phyloP scores from a whole-genome alignment of 148 eudicot genomes.

The Drosera capensis region DNA sequence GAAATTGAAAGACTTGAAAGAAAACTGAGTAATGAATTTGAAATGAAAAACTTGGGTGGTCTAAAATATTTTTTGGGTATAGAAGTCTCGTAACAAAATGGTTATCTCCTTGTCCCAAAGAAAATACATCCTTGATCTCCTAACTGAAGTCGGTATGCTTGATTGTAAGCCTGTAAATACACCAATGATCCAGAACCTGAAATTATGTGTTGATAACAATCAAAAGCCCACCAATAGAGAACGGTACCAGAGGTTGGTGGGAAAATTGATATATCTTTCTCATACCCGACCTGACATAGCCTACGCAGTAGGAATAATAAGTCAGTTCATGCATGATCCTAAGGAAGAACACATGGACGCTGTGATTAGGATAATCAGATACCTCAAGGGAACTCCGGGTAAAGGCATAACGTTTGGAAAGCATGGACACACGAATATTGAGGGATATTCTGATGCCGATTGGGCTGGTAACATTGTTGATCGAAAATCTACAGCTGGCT shows the following conservation, averaged over 20 bases:
- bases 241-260: neutral
- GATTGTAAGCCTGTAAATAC: slow-evolving; percentile 1
- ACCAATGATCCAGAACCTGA: neutral
- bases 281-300: slow-evolving; percentile 2
- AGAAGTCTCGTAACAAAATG: neutral
- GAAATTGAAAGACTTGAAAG: neutral
- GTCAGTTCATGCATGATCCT: slow-evolving; percentile 1
- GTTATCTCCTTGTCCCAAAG: neutral
- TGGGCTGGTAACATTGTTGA: neutral
- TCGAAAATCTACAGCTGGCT: slow-evolving; percentile 1
- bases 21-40: neutral
- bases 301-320: neutral
- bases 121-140: neutral
- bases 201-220: too few species aligned
- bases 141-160: neutral
- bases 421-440: neutral
- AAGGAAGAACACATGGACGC: slow-evolving; percentile 1
- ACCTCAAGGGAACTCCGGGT: neutral
- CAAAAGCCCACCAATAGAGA: too few species aligned
- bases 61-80: slow-evolving; percentile 2
- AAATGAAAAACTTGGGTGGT: neutral
- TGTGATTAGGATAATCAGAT: neutral
- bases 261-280: slow-evolving; percentile 1
- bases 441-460: neutral
- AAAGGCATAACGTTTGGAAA: neutral